Percentiles rank a stretch among this genome's conserved stretches.
Conservation (phyloP, 2,329 filamentous ascomycete genomes). For the Aspergillus calidoustus region DNA sequence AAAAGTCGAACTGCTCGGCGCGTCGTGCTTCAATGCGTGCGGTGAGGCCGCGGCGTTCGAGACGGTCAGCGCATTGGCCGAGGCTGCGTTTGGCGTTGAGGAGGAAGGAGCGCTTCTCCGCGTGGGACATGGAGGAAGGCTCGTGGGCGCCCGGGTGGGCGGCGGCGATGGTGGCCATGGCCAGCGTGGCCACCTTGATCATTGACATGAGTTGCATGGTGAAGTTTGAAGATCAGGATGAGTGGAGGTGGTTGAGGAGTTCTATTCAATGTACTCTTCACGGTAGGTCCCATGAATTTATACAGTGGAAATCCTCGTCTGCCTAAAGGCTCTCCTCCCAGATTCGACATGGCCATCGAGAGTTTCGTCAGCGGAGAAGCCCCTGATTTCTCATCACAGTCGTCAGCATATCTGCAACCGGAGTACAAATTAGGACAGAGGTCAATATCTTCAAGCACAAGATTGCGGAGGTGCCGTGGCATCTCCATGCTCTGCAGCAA, state of each 20-base stretch:
- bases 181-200: constrained; percentile 17
- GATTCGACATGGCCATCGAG: neutral
- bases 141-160: constrained; percentile 30
- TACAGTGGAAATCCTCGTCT: neutral
- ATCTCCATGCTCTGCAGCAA: neutral
- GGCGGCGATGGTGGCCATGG: constrained; percentile 20
- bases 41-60: constrained; percentile 30
- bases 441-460: neutral
- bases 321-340: too few relatives aligned
- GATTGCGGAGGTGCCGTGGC: neutral
- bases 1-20: constrained; percentile 23
- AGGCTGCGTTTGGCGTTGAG: constrained; percentile 19
- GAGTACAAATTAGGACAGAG: neutral
- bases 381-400: neutral
- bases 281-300: neutral
- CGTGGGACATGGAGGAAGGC: constrained; percentile 18
- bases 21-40: constrained; percentile 33
- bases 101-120: constrained; percentile 15
- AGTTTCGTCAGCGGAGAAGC: neutral
- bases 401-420: neutral
- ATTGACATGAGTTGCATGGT: constrained; percentile 8
- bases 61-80: constrained; percentile 26
- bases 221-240: neutral
- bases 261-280: neutral
- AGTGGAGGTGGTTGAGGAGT: neutral